Evolutionary conservation across 2,329 filamentous ascomycete genomes (phyloP).

Genomic region (Tolypocladium ovalisporum): DNA sequence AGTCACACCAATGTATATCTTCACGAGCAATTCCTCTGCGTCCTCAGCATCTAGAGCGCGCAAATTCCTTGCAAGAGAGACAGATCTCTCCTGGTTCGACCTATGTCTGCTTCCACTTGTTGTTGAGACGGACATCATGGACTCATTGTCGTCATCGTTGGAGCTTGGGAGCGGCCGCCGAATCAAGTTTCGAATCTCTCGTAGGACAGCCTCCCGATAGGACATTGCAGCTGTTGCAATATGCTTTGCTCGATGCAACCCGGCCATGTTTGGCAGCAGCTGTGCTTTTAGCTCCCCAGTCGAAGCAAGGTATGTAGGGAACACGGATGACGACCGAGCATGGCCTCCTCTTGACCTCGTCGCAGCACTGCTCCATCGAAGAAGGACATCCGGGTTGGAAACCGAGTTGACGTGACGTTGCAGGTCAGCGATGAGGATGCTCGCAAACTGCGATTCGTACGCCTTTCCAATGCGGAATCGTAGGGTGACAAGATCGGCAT

Average conservation of each 20-base stretch:
- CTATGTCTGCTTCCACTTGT: constrained; percentile 54
- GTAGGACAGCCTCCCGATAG: constrained; percentile 73
- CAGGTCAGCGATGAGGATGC: constrained; percentile 68
- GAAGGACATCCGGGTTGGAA: constrained; percentile 60
- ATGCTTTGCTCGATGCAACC: constrained; percentile 72
- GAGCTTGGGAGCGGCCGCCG: constrained; percentile 80
- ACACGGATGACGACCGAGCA: constrained; percentile 53
- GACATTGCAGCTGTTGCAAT: constrained; percentile 71
- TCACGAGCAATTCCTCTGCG: constrained; percentile 71
- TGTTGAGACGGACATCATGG: constrained; percentile 77
- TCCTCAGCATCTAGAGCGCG: constrained; percentile 73
- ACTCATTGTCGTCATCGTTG: constrained; percentile 87
- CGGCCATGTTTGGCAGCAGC: constrained; percentile 60
- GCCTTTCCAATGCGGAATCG: constrained; percentile 75
- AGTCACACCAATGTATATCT: constrained; percentile 77
- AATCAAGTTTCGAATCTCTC: constrained; percentile 79
- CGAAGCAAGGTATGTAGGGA: constrained; percentile 69
- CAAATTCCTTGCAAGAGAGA: constrained; percentile 77
- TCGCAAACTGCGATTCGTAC: constrained; percentile 72
- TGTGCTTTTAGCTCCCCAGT: constrained; percentile 60
- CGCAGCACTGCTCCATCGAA: constrained; percentile 73
- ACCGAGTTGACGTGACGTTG: constrained; percentile 69
- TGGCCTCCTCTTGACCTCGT: constrained; percentile 60
- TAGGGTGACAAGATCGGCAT: constrained; percentile 64
- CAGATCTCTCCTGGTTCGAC: constrained; percentile 80